These are phyloP conservation scores for Vigna hirtella DNA, from an alignment of 306 rosid species.

Conservation along the genomic window DNA sequence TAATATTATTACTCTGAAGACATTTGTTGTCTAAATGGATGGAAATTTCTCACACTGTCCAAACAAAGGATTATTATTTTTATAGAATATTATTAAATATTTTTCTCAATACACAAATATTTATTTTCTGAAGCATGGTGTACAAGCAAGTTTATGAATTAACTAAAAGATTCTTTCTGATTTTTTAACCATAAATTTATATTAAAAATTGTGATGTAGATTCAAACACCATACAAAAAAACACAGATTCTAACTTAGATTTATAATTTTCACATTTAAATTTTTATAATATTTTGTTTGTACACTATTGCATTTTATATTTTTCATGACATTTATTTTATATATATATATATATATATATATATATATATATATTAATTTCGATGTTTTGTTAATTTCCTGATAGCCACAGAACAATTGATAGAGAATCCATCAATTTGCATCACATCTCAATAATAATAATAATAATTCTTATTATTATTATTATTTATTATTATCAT, in stretches of 20 bases:
- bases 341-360: no score
- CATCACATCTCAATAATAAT: not conserved
- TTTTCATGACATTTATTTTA: no score
- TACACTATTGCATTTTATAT: no score
- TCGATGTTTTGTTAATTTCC: no score
- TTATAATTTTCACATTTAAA: not conserved
- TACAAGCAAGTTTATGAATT: not conserved
- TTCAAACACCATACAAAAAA: not conserved
- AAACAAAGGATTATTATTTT: not conserved
- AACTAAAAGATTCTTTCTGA: not conserved
- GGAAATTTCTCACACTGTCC: not conserved
- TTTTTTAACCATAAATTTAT: not conserved
- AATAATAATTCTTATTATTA: no score
- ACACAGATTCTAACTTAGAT: not conserved
- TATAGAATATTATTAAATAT: not conserved
- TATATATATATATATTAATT: no score
- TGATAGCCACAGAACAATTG: no score
- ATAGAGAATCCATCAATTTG: not conserved
- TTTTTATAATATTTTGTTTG: no score
- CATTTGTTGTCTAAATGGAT: not conserved
- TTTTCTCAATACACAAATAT: not conserved
- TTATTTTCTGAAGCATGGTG: not conserved
- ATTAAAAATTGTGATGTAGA: not conserved
- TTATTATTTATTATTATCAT: no score
- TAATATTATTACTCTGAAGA: no score